phyloP scores from a whole-genome alignment of 306 rosid genomes.

The Medicago arabica region DNA sequence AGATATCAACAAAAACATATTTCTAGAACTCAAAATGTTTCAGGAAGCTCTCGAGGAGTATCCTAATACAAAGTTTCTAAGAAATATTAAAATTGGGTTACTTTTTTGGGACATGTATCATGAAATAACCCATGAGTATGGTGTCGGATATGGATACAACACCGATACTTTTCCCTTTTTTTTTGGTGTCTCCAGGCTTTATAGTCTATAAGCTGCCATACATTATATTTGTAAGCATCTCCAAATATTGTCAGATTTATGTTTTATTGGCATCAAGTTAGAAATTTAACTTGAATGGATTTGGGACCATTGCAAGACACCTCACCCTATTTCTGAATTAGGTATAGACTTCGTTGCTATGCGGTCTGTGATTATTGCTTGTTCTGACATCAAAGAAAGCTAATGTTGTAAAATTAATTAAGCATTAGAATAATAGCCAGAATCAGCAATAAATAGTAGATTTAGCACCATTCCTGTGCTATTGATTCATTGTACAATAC shows the following conservation, averaged over 20 bases:
- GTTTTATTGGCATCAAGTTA: slow-evolving; percentile 18
- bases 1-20: background rate
- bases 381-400: slow-evolving; percentile 31
- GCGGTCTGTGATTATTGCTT: slow-evolving; percentile 21
- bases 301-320: slow-evolving; percentile 20
- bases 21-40: background rate
- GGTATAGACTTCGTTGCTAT: slow-evolving; percentile 13
- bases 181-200: background rate
- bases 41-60: background rate
- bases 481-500: slow-evolving; percentile 1
- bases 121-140: background rate
- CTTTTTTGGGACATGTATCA: background rate
- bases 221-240: slow-evolving; percentile 6
- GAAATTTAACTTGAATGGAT: slow-evolving; percentile 15
- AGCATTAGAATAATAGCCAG: background rate
- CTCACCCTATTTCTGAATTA: background rate
- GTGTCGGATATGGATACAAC: background rate
- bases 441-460: slow-evolving; percentile 21
- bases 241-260: slow-evolving; percentile 16
- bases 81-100: background rate
- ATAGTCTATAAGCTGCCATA: slow-evolving; percentile 8
- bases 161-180: background rate
- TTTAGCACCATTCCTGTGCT: slow-evolving; percentile 9
- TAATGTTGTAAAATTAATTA: slow-evolving; percentile 5
- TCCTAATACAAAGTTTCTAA: background rate